Evolutionary conservation across 2,329 filamentous ascomycete genomes (phyloP).

Genomic region (Cryphonectria japonica): DNA sequence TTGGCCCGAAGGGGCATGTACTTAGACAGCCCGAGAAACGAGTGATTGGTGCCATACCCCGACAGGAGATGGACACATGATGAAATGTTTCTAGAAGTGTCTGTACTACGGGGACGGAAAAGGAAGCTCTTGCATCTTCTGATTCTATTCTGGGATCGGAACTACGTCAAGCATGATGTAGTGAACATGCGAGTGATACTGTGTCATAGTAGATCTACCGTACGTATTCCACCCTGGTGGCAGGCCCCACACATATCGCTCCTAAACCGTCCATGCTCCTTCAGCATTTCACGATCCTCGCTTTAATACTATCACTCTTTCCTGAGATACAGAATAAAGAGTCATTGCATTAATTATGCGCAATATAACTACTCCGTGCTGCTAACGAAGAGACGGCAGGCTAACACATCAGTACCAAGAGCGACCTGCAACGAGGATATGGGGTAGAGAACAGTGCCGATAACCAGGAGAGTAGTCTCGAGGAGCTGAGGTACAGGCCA

Average conservation of each 20-base stretch:
- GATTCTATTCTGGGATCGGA: neutral
- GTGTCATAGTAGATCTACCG: too few relatives aligned
- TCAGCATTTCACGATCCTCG: neutral
- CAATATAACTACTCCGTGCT: neutral
- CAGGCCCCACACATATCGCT: neutral
- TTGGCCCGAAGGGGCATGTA: slow-evolving; percentile 17
- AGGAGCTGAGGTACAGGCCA: too few relatives aligned
- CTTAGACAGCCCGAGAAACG: neutral
- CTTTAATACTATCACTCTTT: neutral
- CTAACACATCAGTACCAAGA: neutral
- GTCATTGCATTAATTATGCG: neutral
- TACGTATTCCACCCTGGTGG: neutral
- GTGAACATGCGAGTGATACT: neutral
- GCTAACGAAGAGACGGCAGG: neutral
- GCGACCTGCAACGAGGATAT: neutral
- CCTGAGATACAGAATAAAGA: neutral
- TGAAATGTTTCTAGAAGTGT: neutral
- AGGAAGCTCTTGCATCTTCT: slow-evolving; percentile 7
- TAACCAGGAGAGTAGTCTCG: neutral
- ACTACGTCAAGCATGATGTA: slow-evolving; percentile 5
- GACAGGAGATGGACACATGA: neutral
- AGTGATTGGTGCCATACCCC: slow-evolving; percentile 7
- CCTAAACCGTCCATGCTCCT: neutral
- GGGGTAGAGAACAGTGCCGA: neutral
- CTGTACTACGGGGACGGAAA: neutral